A percentile compares a stretch with the other conserved stretches of the same genome.
phyloP scores from a whole-genome alignment of 2,329 filamentous ascomycete species.

The Ophiosphaerella korrae region DNA sequence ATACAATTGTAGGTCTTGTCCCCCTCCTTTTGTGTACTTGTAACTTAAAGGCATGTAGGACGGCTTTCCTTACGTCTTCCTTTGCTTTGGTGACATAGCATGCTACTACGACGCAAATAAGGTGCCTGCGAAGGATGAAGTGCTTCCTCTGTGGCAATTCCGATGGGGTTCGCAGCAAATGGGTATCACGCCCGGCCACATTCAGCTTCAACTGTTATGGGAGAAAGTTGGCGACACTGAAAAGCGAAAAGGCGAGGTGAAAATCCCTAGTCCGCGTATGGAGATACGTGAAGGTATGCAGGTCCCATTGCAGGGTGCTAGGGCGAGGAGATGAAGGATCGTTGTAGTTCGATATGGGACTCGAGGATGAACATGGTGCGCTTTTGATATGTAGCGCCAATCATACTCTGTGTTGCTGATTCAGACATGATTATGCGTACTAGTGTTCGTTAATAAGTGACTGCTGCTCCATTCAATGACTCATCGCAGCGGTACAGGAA shows the following conservation, averaged over 20 bases:
- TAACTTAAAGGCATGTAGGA: slow-evolving; percentile 10
- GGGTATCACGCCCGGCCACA: slow-evolving; percentile 42
- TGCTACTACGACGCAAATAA: slow-evolving; percentile 42
- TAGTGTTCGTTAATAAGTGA: background rate
- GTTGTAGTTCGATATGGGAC: background rate
- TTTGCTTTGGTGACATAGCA: slow-evolving; percentile 40
- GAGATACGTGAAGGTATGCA: slow-evolving; percentile 23
- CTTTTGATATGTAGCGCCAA: background rate
- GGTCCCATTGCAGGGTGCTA: slow-evolving; percentile 25
- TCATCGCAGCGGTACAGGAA: no score
- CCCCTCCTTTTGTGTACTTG: background rate
- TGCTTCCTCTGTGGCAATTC: slow-evolving; percentile 35
- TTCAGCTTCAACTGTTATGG: slow-evolving; percentile 39
- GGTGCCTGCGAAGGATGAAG: slow-evolving; percentile 21
- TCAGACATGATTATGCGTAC: background rate
- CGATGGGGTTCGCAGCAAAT: slow-evolving; percentile 40
- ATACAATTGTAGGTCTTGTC: slow-evolving; percentile 31
- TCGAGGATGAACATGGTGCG: background rate
- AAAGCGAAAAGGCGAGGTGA: slow-evolving; percentile 17
- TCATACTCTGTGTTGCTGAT: background rate
- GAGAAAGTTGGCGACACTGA: slow-evolving; percentile 29
- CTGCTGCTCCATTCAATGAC: background rate
- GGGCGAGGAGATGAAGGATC: slow-evolving; percentile 1
- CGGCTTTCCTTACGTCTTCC: slow-evolving; percentile 39
- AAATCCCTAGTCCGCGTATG: slow-evolving; percentile 25